Conservation (phyloP, 345 rosid genomes). For the Euphorbia pulcherrima region DNA sequence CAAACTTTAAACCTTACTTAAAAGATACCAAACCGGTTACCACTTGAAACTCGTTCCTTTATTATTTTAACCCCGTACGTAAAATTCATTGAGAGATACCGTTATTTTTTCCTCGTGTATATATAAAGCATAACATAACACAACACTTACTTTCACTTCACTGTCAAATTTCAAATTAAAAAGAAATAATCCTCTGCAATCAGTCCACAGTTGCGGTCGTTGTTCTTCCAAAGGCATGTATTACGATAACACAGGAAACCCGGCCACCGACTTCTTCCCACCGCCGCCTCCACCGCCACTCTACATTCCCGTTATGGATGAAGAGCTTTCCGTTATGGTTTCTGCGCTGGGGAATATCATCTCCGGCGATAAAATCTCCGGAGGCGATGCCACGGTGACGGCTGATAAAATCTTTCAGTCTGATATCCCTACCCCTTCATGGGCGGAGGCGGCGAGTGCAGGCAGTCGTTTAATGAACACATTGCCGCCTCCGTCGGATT, state of each 20-base stretch:
- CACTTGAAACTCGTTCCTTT: no score
- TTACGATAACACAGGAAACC: slow-evolving; percentile 18
- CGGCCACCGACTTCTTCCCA: background rate
- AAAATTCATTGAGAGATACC: background rate
- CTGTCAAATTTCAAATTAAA: no score
- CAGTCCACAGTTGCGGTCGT: no score
- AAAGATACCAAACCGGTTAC: no score
- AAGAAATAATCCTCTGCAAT: no score
- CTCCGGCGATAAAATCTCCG: slow-evolving; percentile 20
- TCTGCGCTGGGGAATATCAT: slow-evolving; percentile 38
- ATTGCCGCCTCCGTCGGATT: slow-evolving; percentile 24
- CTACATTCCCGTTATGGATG: slow-evolving; percentile 47
- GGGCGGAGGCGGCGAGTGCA: background rate
- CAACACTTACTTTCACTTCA: background rate
- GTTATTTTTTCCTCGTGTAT: background rate
- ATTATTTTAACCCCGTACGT: background rate
- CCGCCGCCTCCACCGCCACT: background rate
- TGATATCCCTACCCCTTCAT: slow-evolving; percentile 3
- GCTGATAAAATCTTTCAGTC: background rate
- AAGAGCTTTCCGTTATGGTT: slow-evolving; percentile 66
- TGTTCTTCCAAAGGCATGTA: slow-evolving; percentile 25
- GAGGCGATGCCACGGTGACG: background rate
- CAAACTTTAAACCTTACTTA: no score
- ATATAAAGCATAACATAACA: background rate
- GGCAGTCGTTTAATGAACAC: background rate